Evolutionary conservation across 192 early-diverging fungal genomes (phyloP), one percentile per base, ranked within the genome.

Genomic region (Linnemannia elongata): DNA sequence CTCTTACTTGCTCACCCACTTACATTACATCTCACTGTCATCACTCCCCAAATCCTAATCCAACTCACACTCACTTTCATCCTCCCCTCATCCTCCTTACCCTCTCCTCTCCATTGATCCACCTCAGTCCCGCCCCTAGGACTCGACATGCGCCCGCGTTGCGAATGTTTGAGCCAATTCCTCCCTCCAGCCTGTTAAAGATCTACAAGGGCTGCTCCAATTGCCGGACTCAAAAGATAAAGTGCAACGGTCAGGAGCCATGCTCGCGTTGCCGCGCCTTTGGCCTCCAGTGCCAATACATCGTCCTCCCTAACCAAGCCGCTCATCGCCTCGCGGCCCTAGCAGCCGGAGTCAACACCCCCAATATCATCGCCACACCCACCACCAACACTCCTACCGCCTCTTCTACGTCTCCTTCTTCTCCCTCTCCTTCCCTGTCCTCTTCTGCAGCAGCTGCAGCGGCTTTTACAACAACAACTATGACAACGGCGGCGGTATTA

Each of bases 171-270:
- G 84, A 86, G 63, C 84, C 78, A 86, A 81, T 86, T 44, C 84
- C 84, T 38, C 84, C 84, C 18, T 77, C 84, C 57, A 80, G 70
- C 39, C 54, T 86, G 57, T 63, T 86, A 76, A 86, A 86, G 84
- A 86, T 86, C 84, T 86, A 86, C 49, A 86, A 86, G 68, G 84
- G 84, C 52, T 86, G 84, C 79, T 80, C 84, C 72, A 86, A 86
- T 60, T 86, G 84, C 79, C 78, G 84, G 44, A 86, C 78, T 17
- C 84, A 86, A 81, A 86, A 86, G 84, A 86, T 86, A 81, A 86
- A 86, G 66, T 86, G 84, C 75, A 86, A 81, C 69, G 84, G 84
- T 30, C 78, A 73, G 69, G 84, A 86, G 54, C 84, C 84, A n/a
- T 86, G 84, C 33, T 20, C 79, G 3, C 38, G 84, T 69, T 86